Evolutionary conservation across 2,329 filamentous ascomycete genomes (phyloP), one percentile per base, ranked within the genome.

Genomic region (Hyphodiscus sp.): DNA sequence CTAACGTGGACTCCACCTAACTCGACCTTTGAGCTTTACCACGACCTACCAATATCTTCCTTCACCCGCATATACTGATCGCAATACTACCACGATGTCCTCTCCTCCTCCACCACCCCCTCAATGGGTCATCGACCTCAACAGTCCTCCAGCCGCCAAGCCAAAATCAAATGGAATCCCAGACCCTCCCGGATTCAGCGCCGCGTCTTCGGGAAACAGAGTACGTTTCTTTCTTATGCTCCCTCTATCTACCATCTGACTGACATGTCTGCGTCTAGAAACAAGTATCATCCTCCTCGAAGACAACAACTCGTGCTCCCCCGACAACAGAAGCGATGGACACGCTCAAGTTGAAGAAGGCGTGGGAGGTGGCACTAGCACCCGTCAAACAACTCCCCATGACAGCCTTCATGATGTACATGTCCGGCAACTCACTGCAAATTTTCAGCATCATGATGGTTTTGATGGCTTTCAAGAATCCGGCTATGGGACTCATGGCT

Each of bases 381-480:
- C 94, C 94, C 0, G 86, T 94, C 58, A 99, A 99, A 76, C 85
- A 87, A 69, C 78, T 99, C 46, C 94, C 94, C 54, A 99, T 99
- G 94, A 97, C 95, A 53, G 91, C 86, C 59, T 92, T 99, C 70
- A 96, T 96, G 85, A 97, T 97, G 91, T 99, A 99, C 80, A 99
- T 99, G 94, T 95, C 92, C 30, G 94, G 94, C 66, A 99, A 97
- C 75, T 91, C 89, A 57, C 82, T 99, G 46, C 94, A 99, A 70
- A 97, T 99, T 62, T 99, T 99, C 77, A 95, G 88, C 73, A 97
- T 99, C 73, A 97, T 97, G 90, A 99, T 97, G 91, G 92, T 97
- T 18, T 91, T 92, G 66, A 97, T 96, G 87, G 85, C 95, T 45
- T 99, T 99, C 80, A 97, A 97, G 78, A 95, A 89, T 62, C 94